Base-by-base conservation (phyloP, 1,284 basidiomycete species). In the Austroboletus novae-zelandiae region DNA sequence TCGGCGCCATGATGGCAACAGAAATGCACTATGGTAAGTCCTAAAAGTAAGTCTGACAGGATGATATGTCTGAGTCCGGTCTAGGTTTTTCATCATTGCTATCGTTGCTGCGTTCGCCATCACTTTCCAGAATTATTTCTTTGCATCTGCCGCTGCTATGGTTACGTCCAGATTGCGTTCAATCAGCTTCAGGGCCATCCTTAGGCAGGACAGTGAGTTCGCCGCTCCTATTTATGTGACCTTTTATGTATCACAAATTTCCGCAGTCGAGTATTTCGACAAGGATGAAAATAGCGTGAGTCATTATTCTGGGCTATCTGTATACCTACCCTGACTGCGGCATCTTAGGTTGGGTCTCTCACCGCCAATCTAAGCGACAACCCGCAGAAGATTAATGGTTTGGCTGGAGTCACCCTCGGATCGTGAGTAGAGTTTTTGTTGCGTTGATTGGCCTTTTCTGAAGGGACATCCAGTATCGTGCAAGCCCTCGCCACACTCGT, bases 371-470 rank as follows among this genome's bases (percentile, higher is more conserved):
- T 99, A 36, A 88, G 91, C 50, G 93, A 95, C 54, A 89, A 93
- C 63, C 91, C 96, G 18, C 91, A 96, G 62, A 97, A 96, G 68
- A 82, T 98, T 56, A 90, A 88, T 55, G 94, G 94, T 55, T 76
- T 98, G 37, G 91, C 92, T 45, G 95, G 95, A 52, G 77, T 91
- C 53, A 97, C 94, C 3, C 79, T 98, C 30, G 91, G 89, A 66
- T 78, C 85, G 75, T 83, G 57, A 65, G 79, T 74, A 14, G 9
- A 31, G 2, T 43, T 9, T 39, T 27, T 27, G 25, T 40, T 40
- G 2, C 1, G 9, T 51, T 4, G 20, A 25, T 14, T 41, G 5
- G 5, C 10, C 11, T 6, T 31, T 32, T 39, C 23, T 52, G 47
- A 27, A 44, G 29, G 2, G 50, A 40, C 17, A 25, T 37, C 34